A percentile compares a stretch with the other conserved stretches of the same genome.
Conservation (phyloP, 345 rosid genomes). For the Punica granatum region DNA sequence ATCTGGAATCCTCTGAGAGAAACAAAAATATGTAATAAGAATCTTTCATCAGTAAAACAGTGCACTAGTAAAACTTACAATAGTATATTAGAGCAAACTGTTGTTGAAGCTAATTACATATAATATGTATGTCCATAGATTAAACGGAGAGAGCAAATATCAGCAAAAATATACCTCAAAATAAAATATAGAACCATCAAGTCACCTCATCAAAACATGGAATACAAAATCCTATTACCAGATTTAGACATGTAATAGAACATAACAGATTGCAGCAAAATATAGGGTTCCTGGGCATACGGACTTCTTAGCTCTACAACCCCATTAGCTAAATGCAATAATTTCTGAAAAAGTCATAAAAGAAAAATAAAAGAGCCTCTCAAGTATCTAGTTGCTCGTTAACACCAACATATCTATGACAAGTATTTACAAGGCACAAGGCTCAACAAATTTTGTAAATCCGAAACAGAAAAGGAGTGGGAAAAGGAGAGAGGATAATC, state of each 20-base stretch:
- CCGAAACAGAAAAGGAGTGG: too few relatives aligned
- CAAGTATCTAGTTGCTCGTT: too few relatives aligned
- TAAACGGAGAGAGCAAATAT: background rate
- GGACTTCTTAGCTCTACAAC: background rate
- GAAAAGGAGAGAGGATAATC: too few relatives aligned
- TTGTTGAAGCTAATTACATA: background rate
- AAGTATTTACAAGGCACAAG: too few relatives aligned
- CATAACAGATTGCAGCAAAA: background rate
- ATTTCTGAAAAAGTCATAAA: background rate
- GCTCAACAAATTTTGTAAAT: too few relatives aligned
- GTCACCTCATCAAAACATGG: background rate
- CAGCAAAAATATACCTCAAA: background rate
- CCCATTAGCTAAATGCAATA: background rate
- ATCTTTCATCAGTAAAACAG: conserved; percentile 1
- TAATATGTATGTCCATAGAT: background rate
- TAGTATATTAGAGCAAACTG: background rate
- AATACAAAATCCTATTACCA: background rate
- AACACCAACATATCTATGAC: too few relatives aligned
- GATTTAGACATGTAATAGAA: background rate
- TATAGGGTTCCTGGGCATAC: background rate
- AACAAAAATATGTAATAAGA: background rate
- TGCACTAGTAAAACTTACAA: background rate
- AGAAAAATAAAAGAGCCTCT: too few relatives aligned
- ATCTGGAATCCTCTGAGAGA: conserved; percentile 31
- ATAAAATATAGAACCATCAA: background rate